Evolutionary conservation across 2,329 filamentous ascomycete species (phyloP).

Genomic region (Venturia effusa): DNA sequence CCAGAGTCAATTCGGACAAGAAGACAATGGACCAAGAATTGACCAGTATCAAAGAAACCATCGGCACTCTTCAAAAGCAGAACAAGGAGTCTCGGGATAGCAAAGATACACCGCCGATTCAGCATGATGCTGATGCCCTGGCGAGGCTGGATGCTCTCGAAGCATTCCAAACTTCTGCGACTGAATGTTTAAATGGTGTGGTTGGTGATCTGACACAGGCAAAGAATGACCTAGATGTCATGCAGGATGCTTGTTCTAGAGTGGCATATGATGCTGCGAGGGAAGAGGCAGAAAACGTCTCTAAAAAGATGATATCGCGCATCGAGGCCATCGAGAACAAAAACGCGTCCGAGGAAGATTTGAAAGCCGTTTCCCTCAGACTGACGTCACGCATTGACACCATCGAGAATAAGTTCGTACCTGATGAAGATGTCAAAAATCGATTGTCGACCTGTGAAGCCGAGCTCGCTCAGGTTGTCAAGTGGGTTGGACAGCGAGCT

Average conservation of each 20-base stretch:
- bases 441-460: not conserved
- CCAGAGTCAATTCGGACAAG: not conserved
- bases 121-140: not conserved
- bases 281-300: not conserved
- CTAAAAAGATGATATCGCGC: not conserved
- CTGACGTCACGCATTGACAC: not conserved
- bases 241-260: not conserved
- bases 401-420: not conserved
- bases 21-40: not conserved
- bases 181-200: not conserved
- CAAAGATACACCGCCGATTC: not conserved
- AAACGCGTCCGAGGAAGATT: not conserved
- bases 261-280: not conserved
- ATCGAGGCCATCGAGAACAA: slow-evolving; percentile 2
- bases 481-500: not conserved
- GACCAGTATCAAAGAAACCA: not conserved
- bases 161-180: not conserved
- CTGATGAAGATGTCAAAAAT: not conserved
- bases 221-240: not conserved
- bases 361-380: not conserved
- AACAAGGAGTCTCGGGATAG: not conserved
- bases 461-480: not conserved
- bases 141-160: not conserved
- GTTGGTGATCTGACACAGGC: not conserved
- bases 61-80: not conserved